Percentiles rank a stretch among this genome's conserved stretches.
phyloP scores from a whole-genome alignment of 2,329 filamentous ascomycete genomes.

The Bipolaris cookei region DNA sequence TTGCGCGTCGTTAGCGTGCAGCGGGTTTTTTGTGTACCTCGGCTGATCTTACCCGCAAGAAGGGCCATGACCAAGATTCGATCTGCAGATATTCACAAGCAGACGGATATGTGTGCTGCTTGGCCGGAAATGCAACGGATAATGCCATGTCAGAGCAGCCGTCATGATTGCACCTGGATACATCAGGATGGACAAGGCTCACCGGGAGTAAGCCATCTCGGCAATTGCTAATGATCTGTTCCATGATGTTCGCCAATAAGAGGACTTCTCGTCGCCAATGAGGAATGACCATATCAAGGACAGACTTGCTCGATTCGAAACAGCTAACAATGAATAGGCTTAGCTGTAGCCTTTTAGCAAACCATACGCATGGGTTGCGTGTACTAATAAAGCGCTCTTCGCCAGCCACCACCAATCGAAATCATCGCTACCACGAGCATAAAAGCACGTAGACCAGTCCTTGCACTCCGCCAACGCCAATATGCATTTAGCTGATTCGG shows the following conservation, averaged over 20 bases:
- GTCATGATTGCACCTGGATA: conserved; percentile 7
- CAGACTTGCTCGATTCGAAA: neutral
- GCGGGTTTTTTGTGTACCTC: conserved; percentile 16
- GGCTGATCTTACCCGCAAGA: conserved; percentile 20
- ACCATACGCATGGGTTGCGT: conserved; percentile 35
- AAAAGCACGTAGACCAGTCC: conserved; percentile 6
- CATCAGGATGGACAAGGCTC: conserved; percentile 7
- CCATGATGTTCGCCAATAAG: neutral
- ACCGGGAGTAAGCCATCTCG: conserved; percentile 3
- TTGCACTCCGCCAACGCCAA: neutral
- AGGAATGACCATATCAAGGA: neutral
- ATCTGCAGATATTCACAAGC: conserved; percentile 14
- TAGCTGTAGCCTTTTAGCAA: conserved; percentile 40
- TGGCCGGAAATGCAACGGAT: conserved; percentile 1
- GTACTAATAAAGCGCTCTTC: conserved; percentile 11
- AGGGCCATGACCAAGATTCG: conserved; percentile 15
- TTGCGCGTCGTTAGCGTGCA: conserved; percentile 14
- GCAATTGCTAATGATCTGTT: neutral
- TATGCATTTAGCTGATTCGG: conserved; percentile 3
- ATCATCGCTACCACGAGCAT: neutral
- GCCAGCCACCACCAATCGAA: conserved; percentile 17
- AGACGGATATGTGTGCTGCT: conserved; percentile 1
- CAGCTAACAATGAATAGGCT: neutral
- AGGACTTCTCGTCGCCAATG: neutral
- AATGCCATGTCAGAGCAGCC: conserved; percentile 6